phyloP scores from a whole-genome alignment of 2,329 filamentous ascomycete species.

The Fusarium dlaminii region DNA sequence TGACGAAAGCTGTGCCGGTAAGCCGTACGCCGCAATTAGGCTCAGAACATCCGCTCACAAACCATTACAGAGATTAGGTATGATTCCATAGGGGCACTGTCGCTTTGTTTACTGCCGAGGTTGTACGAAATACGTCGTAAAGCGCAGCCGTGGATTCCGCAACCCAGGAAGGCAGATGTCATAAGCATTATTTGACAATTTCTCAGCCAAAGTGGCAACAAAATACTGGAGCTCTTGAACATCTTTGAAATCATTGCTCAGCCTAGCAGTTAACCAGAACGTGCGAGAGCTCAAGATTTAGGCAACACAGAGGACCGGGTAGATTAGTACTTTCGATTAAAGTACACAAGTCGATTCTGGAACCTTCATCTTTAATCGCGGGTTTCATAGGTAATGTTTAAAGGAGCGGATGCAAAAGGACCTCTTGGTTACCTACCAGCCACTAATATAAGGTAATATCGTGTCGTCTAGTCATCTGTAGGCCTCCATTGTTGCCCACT shows the following conservation, averaged over 20 bases:
- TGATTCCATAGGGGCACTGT: conserved; percentile 11
- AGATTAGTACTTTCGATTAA: background rate
- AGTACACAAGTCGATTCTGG: conserved; percentile 13
- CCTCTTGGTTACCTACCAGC: conserved; percentile 19
- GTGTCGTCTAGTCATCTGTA: conserved; percentile 11
- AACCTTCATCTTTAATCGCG: conserved; percentile 6
- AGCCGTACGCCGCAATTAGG: conserved; percentile 20
- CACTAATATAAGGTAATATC: conserved; percentile 21
- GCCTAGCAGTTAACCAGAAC: background rate
- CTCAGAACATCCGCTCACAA: background rate
- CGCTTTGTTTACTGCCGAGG: conserved; percentile 6
- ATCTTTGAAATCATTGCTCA: background rate
- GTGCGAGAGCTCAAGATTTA: background rate
- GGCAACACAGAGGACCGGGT: background rate
- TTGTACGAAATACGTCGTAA: background rate
- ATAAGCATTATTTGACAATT: conserved; percentile 5
- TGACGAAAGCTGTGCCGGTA: conserved; percentile 23
- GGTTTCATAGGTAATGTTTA: background rate
- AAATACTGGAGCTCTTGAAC: background rate
- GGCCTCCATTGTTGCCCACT: conserved; percentile 15
- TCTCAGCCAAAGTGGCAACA: conserved; percentile 6
- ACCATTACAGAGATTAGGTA: background rate
- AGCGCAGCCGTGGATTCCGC: background rate
- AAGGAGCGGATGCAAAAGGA: conserved; percentile 17
- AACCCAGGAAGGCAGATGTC: background rate